Evolutionary conservation across 2,329 filamentous ascomycete genomes (phyloP), one percentile per base, ranked within the genome.

Genomic region (Cyphellophora europaea): DNA sequence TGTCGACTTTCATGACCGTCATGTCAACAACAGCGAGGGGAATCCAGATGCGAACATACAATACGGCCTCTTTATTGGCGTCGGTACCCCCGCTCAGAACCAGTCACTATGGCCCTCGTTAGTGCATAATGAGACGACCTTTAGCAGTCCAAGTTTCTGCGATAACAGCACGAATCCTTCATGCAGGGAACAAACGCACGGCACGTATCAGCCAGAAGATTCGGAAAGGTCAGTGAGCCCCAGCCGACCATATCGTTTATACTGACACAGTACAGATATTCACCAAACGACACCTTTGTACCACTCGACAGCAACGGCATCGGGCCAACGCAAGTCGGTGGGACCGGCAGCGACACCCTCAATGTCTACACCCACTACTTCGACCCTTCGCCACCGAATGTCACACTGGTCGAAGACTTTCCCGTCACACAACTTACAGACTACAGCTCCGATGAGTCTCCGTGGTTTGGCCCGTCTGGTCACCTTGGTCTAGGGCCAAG

Each of bases 1-100:
- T 37, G 57, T 65, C 45, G 62, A 65, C 30, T 62, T 65, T 23
- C 62, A 65, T 35, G 57, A 55, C 38, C 52, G 62, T 33, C 55
- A 50, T 11, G 61, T 65, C n/a, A 55, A 63, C 33, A 55, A 57
- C 31, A 55, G 55, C 5, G 42, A 49, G 2, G n/a, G n/a, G n/a
- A n/a, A n/a, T n/a, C n/a, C n/a, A n/a, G n/a, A n/a, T n/a, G 47
- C 53, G 10, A 42, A 28, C 12, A 57, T 59, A 31, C 61, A 63
- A 36, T 65, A 65, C 52, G 62, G 62, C 31, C 58, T 60, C 2
- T 65, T 65, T 48, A 58, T 63, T 19, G 62, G 62, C 13, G 49
- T 63, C 6, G 62, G 61, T 6, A 54, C 54, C 5, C 58, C 59
- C 14, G 55, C 59, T 42, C 61, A 65, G 40, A 66, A 66, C 39